Conservation (phyloP, 768 basidiomycete genomes). For the Lactarius psammicola region DNA sequence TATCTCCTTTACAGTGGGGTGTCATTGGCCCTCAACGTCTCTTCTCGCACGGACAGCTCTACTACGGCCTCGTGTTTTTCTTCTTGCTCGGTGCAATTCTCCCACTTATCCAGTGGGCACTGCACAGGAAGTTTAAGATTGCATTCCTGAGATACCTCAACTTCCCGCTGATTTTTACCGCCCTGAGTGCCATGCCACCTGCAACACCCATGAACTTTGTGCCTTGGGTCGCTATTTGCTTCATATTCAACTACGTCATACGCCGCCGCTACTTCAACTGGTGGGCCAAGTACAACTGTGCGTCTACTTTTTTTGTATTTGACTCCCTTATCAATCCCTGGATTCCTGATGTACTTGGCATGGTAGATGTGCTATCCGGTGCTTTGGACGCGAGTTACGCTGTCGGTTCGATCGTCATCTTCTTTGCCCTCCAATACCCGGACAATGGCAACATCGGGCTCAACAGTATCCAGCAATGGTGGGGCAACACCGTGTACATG, state of each 20-base stretch:
- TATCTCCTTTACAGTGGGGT: conserved; percentile 3
- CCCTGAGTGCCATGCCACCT: conserved; percentile 42
- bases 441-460: conserved; percentile 41
- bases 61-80: conserved; percentile 53
- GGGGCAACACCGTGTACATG: conserved; percentile 45
- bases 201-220: conserved; percentile 43
- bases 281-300: conserved; percentile 41
- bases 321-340: conserved; percentile 28
- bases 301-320: conserved; percentile 21
- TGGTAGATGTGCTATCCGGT: conserved; percentile 58
- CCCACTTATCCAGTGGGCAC: conserved; percentile 54
- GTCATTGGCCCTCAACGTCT: conserved; percentile 1
- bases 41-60: background rate
- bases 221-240: conserved; percentile 39
- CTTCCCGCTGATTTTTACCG: conserved; percentile 46
- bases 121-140: conserved; percentile 31
- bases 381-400: conserved; percentile 71
- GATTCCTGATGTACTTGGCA: conserved; percentile 30
- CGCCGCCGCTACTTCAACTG: conserved; percentile 33
- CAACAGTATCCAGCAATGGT: conserved; percentile 57
- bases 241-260: conserved; percentile 39
- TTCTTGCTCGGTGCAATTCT: conserved; percentile 73
- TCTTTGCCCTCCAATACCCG: conserved; percentile 64
- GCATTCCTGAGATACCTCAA: conserved; percentile 57
- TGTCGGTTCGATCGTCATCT: conserved; percentile 51